Percentiles rank a stretch among this genome's conserved stretches.
Evolutionary conservation across 768 basidiomycete genomes (phyloP).

Genomic region (Leccinum truebloodii): DNA sequence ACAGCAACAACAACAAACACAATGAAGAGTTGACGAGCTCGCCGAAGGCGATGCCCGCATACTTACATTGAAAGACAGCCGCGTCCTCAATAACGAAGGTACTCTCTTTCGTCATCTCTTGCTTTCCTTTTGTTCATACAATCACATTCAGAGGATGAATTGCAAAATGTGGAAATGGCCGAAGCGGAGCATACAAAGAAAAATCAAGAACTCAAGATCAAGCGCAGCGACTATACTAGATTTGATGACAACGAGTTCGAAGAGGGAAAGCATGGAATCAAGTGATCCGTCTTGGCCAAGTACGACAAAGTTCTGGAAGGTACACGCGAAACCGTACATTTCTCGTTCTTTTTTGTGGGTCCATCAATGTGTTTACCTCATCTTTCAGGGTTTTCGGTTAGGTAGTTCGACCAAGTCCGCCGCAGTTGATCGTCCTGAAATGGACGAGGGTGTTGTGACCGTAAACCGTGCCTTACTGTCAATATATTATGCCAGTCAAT

Average conservation of each 20-base stretch:
- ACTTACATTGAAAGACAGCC: slow-evolving; percentile 95
- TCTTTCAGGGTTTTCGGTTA: slow-evolving; percentile 77
- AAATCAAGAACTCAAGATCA: slow-evolving; percentile 83
- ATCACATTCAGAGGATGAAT: slow-evolving; percentile 79
- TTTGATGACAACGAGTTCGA: slow-evolving; percentile 96
- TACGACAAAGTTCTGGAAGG: slow-evolving; percentile 89
- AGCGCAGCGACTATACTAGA: slow-evolving; percentile 88
- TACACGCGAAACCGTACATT: slow-evolving; percentile 61
- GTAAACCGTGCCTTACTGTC: slow-evolving; percentile 81
- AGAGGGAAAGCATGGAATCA: slow-evolving; percentile 73
- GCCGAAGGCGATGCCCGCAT: slow-evolving; percentile 95
- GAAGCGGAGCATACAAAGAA: slow-evolving; percentile 83
- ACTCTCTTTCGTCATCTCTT: background rate
- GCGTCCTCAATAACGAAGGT: slow-evolving; percentile 53
- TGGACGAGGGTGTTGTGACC: slow-evolving; percentile 50
- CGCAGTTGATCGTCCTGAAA: slow-evolving; percentile 42
- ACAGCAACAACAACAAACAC: no score
- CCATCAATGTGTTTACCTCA: background rate
- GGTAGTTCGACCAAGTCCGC: slow-evolving; percentile 56
- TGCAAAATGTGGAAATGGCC: slow-evolving; percentile 94
- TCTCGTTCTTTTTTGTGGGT: slow-evolving; percentile 5
- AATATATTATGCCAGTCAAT: slow-evolving; percentile 89
- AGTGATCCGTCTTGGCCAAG: slow-evolving; percentile 82
- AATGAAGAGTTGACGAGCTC: slow-evolving; percentile 60
- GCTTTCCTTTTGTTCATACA: background rate